These are phyloP conservation scores for Leccinum pellstonianum DNA, from an alignment of 768 basidiomycete species.

Conservation along the genomic window DNA sequence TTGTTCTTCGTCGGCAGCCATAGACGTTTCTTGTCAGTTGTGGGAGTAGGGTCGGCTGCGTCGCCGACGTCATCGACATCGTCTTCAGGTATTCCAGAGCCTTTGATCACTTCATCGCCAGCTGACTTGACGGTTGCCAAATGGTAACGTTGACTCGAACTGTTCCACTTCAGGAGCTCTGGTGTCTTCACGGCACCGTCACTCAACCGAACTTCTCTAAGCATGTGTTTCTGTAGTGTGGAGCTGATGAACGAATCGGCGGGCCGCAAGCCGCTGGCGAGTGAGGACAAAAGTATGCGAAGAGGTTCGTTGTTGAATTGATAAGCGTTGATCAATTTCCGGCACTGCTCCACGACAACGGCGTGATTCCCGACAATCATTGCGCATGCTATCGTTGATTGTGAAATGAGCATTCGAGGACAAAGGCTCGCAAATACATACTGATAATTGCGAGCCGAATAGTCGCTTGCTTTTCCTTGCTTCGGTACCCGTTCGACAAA, in stretches of 20 bases:
- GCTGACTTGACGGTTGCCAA: slow-evolving; percentile 31
- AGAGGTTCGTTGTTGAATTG: slow-evolving; percentile 89
- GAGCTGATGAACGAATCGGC: slow-evolving; percentile 76
- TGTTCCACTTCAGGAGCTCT: slow-evolving; percentile 62
- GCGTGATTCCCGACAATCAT: slow-evolving; percentile 54
- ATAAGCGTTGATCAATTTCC: slow-evolving; percentile 69
- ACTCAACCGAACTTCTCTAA: slow-evolving; percentile 72
- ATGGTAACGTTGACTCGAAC: slow-evolving; percentile 55
- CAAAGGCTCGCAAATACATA: slow-evolving; percentile 29
- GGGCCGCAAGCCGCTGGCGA: slow-evolving; percentile 68
- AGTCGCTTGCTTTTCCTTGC: slow-evolving; percentile 58
- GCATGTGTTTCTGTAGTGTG: slow-evolving; percentile 79
- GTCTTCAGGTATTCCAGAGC: slow-evolving; percentile 27
- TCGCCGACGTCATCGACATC: slow-evolving; percentile 34
- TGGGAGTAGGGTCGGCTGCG: slow-evolving; percentile 10
- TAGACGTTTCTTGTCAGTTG: slow-evolving; percentile 28
- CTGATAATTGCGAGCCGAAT: slow-evolving; percentile 78
- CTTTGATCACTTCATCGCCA: slow-evolving; percentile 23
- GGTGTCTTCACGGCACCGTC: slow-evolving; percentile 66
- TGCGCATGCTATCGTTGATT: slow-evolving; percentile 60
- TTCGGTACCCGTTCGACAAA: slow-evolving; percentile 70
- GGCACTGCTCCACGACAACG: slow-evolving; percentile 68
- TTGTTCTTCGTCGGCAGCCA: slow-evolving; percentile 67
- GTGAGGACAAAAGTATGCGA: slow-evolving; percentile 69
- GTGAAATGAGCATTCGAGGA: background rate